Conservation (phyloP, 805 yeast species). For the Pichia exigua region DNA sequence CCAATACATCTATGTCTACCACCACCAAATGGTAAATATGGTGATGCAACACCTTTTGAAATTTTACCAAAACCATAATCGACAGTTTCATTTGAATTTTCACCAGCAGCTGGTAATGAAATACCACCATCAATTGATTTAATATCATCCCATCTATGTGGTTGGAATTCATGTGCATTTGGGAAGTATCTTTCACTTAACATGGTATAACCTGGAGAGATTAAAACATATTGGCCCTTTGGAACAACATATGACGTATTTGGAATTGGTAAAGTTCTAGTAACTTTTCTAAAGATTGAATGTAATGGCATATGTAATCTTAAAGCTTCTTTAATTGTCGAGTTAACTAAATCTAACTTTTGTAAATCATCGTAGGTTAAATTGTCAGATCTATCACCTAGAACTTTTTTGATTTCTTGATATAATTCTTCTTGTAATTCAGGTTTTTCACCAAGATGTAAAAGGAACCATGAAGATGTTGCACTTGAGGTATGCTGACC, state of each 20-base stretch:
- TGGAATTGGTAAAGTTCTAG: constrained; percentile 70
- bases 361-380: constrained; percentile 77
- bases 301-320: constrained; percentile 96
- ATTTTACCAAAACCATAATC: constrained; percentile 98
- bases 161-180: constrained; percentile 61
- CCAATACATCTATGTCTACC: constrained; percentile 99
- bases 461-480: constrained; percentile 89
- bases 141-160: constrained; percentile 72
- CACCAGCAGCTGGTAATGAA: constrained; percentile 29
- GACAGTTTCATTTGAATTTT: constrained; percentile 33
- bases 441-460: constrained; percentile 84
- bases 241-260: constrained; percentile 77
- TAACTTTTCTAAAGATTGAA: constrained; percentile 89
- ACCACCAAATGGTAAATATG: constrained; percentile 97
- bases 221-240: constrained; percentile 79
- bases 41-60: constrained; percentile 91
- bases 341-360: constrained; percentile 73
- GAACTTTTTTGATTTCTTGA: constrained; percentile 61
- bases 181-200: constrained; percentile 74
- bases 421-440: constrained; percentile 76
- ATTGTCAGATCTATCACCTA: constrained; percentile 44
- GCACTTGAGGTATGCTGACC: constrained; percentile 98
- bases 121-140: constrained; percentile 23
- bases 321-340: constrained; percentile 84
- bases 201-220: constrained; percentile 89